Evolutionary conservation across 2,329 filamentous ascomycete genomes (phyloP).

Genomic region (Cryphonectria japonica): DNA sequence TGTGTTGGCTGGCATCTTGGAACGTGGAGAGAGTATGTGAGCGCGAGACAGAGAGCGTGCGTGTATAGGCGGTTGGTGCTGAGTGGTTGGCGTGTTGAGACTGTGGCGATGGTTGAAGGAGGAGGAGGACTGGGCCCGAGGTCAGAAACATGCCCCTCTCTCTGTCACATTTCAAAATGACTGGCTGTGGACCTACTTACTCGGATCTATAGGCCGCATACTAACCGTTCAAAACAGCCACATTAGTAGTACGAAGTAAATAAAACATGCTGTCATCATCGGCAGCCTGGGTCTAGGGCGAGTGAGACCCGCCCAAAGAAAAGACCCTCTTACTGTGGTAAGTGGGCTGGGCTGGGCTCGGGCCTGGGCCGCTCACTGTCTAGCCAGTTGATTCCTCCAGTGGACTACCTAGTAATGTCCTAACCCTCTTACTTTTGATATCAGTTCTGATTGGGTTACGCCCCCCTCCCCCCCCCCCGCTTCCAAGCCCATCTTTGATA

Average conservation of each 20-base stretch:
- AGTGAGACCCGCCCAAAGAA: background rate
- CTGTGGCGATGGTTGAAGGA: background rate
- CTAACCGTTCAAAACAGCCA: too few species aligned
- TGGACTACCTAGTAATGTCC: too few species aligned
- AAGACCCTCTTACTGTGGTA: background rate
- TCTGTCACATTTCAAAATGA: background rate
- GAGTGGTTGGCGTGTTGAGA: background rate
- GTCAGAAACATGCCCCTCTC: background rate
- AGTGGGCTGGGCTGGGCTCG: background rate
- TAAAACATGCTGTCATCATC: slow-evolving; percentile 1
- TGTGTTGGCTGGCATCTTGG: slow-evolving; percentile 41
- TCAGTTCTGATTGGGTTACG: too few species aligned
- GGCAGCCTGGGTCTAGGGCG: background rate
- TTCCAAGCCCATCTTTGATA: too few species aligned
- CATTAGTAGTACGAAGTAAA: background rate
- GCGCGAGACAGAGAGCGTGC: background rate
- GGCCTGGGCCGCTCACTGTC: background rate
- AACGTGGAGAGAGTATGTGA: background rate
- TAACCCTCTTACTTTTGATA: too few species aligned
- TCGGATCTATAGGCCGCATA: too few species aligned
- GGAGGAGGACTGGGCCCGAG: background rate
- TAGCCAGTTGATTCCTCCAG: too few species aligned
- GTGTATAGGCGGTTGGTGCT: background rate
- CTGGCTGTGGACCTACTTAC: background rate
- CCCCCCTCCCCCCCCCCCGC: too few species aligned